Percentiles rank a stretch among this genome's conserved stretches.
These are phyloP conservation scores for Magnaporthales sp. DNA, from an alignment of 2,329 filamentous ascomycete genomes.

Conservation along the genomic window DNA sequence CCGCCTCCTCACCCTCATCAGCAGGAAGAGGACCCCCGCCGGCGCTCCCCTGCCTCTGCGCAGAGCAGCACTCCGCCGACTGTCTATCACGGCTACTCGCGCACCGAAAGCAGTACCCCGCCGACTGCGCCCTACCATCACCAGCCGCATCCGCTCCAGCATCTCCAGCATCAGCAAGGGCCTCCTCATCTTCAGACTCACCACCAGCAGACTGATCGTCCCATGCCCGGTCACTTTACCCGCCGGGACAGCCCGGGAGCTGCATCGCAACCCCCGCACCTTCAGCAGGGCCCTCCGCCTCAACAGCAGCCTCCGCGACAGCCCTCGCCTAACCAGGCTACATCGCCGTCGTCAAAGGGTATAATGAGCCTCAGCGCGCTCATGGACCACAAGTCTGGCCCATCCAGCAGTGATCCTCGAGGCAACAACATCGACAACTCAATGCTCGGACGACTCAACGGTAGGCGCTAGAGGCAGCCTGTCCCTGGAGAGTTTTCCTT, in stretches of 20 bases:
- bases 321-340: neutral
- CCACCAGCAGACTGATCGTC: neutral
- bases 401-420: neutral
- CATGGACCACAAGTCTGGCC: slow-evolving; percentile 1
- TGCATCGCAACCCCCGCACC: neutral
- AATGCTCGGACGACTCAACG: slow-evolving; percentile 4
- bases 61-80: slow-evolving; percentile 38
- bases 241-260: neutral
- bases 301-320: neutral
- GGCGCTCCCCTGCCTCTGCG: slow-evolving; percentile 42
- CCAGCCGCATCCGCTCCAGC: slow-evolving; percentile 23
- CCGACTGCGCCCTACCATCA: slow-evolving; percentile 1
- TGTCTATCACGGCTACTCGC: neutral
- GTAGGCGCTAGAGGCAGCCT: neutral
- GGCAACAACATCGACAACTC: slow-evolving; percentile 2
- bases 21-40: slow-evolving; percentile 37
- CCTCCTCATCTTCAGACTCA: neutral
- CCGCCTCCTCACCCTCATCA: slow-evolving; percentile 36
- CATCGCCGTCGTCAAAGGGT: neutral
- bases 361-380: slow-evolving; percentile 2
- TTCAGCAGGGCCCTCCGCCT: neutral
- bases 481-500: neutral
- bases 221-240: neutral
- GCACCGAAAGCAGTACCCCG: neutral
- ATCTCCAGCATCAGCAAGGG: slow-evolving; percentile 34